Evolutionary conservation across 495 filamentous ascomycete species (phyloP).

Genomic region (Aspergillus ellipticus): DNA sequence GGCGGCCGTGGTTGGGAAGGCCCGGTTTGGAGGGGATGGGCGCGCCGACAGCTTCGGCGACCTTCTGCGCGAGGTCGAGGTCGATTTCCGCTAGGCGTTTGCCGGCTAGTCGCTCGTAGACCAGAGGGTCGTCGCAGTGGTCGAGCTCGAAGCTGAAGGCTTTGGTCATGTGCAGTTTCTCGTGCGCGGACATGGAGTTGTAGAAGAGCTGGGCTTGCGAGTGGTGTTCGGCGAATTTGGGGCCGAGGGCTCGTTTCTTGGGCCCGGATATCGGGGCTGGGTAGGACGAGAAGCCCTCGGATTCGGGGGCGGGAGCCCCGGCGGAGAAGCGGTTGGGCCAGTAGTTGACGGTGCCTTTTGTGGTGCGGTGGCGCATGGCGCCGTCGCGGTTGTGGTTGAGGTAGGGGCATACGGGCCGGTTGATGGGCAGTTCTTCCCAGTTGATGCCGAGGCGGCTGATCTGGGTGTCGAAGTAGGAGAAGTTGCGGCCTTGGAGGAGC

Average conservation of each 20-base stretch:
- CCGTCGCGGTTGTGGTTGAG: slow-evolving; percentile 81
- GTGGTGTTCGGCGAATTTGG: slow-evolving; percentile 78
- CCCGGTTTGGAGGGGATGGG: slow-evolving; percentile 53
- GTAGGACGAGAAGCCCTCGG: slow-evolving; percentile 62
- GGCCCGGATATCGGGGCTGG: slow-evolving; percentile 59
- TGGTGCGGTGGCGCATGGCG: slow-evolving; percentile 52
- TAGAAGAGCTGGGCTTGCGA: slow-evolving; percentile 61
- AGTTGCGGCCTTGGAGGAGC: slow-evolving; percentile 70
- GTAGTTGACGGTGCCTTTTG: slow-evolving; percentile 69
- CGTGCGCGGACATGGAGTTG: slow-evolving; percentile 67
- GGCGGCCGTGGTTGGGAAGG: slow-evolving; percentile 63
- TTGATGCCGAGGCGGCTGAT: slow-evolving; percentile 70
- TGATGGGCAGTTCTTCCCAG: slow-evolving; percentile 75
- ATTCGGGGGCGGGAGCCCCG: slow-evolving; percentile 50
- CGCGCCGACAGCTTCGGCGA: slow-evolving; percentile 67
- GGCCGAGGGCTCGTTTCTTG: slow-evolving; percentile 62
- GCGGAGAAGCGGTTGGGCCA: slow-evolving; percentile 72
- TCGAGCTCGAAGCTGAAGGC: slow-evolving; percentile 53
- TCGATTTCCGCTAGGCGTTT: slow-evolving; percentile 71
- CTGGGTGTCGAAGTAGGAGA: slow-evolving; percentile 76
- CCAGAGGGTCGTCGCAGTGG: slow-evolving; percentile 81
- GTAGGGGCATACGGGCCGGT: slow-evolving; percentile 63
- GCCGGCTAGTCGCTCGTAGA: slow-evolving; percentile 66
- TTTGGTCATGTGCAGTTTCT: slow-evolving; percentile 65
- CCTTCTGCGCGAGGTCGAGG: slow-evolving; percentile 63